phyloP scores from a whole-genome alignment of 305 asterid genomes.

The Petunia hybrid region DNA sequence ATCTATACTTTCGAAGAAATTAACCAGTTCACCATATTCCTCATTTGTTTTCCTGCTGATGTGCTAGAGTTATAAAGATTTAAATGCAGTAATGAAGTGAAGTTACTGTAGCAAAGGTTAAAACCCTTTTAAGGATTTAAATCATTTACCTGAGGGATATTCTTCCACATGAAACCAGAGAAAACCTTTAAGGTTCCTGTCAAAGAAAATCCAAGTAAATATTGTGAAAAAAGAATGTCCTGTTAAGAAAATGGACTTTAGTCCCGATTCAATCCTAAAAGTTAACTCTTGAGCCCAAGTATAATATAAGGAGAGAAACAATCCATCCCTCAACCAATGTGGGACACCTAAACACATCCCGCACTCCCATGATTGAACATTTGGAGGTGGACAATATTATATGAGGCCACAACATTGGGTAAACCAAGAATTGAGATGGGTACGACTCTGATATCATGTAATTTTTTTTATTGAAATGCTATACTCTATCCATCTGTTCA shows the following conservation, averaged over 20 bases:
- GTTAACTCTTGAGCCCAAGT: too few species aligned
- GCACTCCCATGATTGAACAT: too few species aligned
- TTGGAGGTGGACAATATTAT: too few species aligned
- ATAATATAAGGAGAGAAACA: too few species aligned
- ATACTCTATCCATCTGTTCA: background rate
- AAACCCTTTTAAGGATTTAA: background rate
- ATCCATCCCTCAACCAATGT: background rate
- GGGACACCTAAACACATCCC: too few species aligned
- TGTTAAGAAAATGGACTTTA: background rate
- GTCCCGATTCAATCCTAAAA: too few species aligned
- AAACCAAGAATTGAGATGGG: too few species aligned
- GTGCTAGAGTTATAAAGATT: background rate
- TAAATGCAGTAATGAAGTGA: background rate
- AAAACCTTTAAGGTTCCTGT: conserved; percentile 28
- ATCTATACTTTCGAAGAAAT: background rate
- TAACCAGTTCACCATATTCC: background rate
- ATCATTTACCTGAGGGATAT: conserved; percentile 31
- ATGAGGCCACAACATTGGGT: too few species aligned
- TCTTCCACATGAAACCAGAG: conserved; percentile 33
- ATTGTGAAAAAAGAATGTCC: background rate
- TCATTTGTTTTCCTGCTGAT: background rate
- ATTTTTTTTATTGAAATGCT: background rate
- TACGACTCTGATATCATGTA: background rate
- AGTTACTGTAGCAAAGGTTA: background rate
- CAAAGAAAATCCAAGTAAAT: background rate